Evolutionary conservation across 768 basidiomycete genomes (phyloP).

Genomic region (Lentinula sp.): DNA sequence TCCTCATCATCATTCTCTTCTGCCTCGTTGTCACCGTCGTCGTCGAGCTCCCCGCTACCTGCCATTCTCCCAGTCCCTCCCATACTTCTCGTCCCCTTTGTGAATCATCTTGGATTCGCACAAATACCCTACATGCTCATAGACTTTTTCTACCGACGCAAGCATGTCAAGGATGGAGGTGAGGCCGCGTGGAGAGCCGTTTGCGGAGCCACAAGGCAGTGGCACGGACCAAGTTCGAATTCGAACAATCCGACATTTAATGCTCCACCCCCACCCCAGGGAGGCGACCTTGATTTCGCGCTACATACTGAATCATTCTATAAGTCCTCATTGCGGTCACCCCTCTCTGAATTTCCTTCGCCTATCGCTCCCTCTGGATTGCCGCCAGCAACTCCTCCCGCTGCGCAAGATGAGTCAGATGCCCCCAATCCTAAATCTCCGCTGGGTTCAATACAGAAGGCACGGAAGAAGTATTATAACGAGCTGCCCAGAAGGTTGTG

Average conservation of each 20-base stretch:
- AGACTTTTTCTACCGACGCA: conserved; percentile 88
- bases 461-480: conserved; percentile 73
- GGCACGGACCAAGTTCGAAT: conserved; percentile 30
- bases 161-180: conserved; percentile 73
- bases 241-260: conserved; percentile 9
- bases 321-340: conserved; percentile 39
- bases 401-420: conserved; percentile 14
- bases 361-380: not conserved
- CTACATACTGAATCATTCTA: conserved; percentile 59
- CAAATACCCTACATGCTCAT: conserved; percentile 87
- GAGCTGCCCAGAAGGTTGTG: conserved; percentile 59
- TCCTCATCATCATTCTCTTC: conserved; percentile 9
- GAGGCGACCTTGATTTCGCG: conserved; percentile 74
- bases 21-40: conserved; percentile 15
- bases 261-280: conserved; percentile 11
- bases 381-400: not conserved
- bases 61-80: conserved; percentile 72
- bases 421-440: conserved; percentile 23
- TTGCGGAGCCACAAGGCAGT: conserved; percentile 52
- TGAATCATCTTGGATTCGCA: conserved; percentile 71
- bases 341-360: not conserved
- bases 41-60: conserved; percentile 40
- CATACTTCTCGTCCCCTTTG: conserved; percentile 68
- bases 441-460: conserved; percentile 55
- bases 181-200: conserved; percentile 78